These are phyloP conservation scores for Stipa capillata DNA, from an alignment of 176 grass and related monocot genomes.

Conservation along the genomic window DNA sequence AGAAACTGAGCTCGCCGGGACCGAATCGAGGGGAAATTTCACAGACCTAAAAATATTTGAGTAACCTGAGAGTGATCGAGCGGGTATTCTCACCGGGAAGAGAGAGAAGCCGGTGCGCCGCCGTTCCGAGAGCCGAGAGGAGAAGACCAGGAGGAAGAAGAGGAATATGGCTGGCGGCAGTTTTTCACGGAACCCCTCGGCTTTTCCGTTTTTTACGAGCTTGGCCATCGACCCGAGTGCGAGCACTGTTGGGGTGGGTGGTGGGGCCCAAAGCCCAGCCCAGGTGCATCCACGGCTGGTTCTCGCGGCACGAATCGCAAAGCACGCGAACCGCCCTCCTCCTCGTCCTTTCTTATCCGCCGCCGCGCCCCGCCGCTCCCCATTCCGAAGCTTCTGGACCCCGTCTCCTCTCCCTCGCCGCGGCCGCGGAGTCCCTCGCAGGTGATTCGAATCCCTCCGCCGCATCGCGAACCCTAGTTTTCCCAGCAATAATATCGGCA, in stretches of 20 bases:
- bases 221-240: not conserved
- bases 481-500: not conserved
- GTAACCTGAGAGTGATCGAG: not conserved
- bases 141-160: not conserved
- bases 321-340: not conserved
- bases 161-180: not conserved
- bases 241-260: not conserved
- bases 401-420: not conserved
- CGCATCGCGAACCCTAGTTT: not conserved
- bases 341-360: not conserved
- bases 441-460: constrained; percentile 8
- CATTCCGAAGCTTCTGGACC: constrained; percentile 24
- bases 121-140: not conserved
- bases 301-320: constrained; percentile 16
- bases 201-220: not conserved
- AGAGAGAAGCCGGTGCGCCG: not conserved
- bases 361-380: constrained; percentile 18
- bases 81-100: not conserved
- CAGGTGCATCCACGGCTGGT: not conserved
- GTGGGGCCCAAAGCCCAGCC: not conserved
- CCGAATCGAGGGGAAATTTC: not conserved
- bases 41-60: not conserved
- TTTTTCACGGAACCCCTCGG: not conserved
- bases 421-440: constrained; percentile 1
- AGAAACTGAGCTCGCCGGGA: not conserved